Conservation (phyloP, 306 rosid species). For the Vigna trinervia region DNA sequence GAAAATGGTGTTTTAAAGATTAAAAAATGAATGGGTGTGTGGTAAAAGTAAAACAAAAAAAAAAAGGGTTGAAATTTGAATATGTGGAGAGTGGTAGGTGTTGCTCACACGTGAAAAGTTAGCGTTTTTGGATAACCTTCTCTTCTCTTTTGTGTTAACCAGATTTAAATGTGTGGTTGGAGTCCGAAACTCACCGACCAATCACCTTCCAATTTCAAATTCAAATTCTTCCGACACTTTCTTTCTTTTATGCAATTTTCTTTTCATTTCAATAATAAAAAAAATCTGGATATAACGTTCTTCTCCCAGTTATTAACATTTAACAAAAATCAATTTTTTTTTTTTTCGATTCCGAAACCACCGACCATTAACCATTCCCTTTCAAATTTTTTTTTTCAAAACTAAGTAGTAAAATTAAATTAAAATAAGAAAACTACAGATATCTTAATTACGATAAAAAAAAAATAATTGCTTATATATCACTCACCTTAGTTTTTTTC, state of each 20-base stretch:
- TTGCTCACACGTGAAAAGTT: slow-evolving; percentile 5
- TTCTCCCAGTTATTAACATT: background rate
- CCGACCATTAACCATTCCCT: background rate
- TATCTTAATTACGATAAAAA: too few species aligned
- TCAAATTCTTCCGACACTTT: background rate
- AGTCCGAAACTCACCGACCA: slow-evolving; percentile 1
- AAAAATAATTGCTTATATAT: too few species aligned
- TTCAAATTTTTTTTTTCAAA: too few species aligned
- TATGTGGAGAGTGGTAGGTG: slow-evolving; percentile 5
- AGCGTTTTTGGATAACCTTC: background rate
- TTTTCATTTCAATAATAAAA: background rate
- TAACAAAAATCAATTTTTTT: slow-evolving; percentile 3
- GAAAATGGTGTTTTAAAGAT: too few species aligned
- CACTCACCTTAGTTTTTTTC: too few species aligned
- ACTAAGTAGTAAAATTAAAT: too few species aligned
- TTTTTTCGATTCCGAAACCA: slow-evolving; percentile 15
- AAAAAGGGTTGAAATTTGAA: background rate
- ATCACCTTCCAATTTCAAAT: background rate
- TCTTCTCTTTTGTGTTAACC: background rate
- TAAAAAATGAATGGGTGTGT: too few species aligned
- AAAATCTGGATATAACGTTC: background rate
- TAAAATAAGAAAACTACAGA: too few species aligned
- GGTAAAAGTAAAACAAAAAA: too few species aligned
- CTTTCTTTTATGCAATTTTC: background rate
- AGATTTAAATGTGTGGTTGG: background rate